A percentile compares a stretch with the other conserved stretches of the same genome.
Evolutionary conservation across 805 yeast genomes (phyloP).

Genomic region (Peterozyma toletana): DNA sequence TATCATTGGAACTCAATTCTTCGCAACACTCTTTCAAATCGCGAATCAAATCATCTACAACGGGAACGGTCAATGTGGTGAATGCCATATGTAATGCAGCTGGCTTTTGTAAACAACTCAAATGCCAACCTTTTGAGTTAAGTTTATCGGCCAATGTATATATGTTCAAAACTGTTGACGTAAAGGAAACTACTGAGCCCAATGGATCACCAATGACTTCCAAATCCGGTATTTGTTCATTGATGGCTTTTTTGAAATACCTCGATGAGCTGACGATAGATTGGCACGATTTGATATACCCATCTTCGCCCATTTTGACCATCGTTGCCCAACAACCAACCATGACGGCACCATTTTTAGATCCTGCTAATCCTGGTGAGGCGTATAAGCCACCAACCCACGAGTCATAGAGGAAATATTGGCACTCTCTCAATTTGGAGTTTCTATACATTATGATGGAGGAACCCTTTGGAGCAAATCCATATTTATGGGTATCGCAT

Average conservation of each 20-base stretch:
- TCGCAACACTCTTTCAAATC: constrained; percentile 41
- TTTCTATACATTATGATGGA: constrained; percentile 86
- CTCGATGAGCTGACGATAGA: constrained; percentile 64
- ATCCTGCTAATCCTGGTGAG: constrained; percentile 93
- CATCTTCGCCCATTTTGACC: constrained; percentile 75
- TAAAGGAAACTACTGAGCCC: constrained; percentile 77
- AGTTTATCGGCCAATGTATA: constrained; percentile 75
- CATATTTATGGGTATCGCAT: constrained; percentile 99
- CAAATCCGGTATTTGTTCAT: constrained; percentile 45
- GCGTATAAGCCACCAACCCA: constrained; percentile 98
- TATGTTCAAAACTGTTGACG: constrained; percentile 49
- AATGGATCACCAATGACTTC: constrained; percentile 80
- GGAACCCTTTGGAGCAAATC: constrained; percentile 97
- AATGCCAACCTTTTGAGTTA: constrained; percentile 76
- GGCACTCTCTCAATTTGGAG: constrained; percentile 60
- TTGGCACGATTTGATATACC: constrained; percentile 61
- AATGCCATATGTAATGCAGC: constrained; percentile 88
- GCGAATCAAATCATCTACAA: constrained; percentile 49
- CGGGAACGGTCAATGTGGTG: constrained; percentile 60
- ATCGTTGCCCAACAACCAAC: constrained; percentile 99
- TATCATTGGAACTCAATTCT: constrained; percentile 31
- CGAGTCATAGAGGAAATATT: constrained; percentile 73
- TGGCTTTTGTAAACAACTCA: constrained; percentile 81
- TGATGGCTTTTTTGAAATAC: constrained; percentile 40
- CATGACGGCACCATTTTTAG: constrained; percentile 93